Base-by-base conservation (phyloP, 1,284 basidiomycete species). In the Sanguinoderma infundibulare region DNA sequence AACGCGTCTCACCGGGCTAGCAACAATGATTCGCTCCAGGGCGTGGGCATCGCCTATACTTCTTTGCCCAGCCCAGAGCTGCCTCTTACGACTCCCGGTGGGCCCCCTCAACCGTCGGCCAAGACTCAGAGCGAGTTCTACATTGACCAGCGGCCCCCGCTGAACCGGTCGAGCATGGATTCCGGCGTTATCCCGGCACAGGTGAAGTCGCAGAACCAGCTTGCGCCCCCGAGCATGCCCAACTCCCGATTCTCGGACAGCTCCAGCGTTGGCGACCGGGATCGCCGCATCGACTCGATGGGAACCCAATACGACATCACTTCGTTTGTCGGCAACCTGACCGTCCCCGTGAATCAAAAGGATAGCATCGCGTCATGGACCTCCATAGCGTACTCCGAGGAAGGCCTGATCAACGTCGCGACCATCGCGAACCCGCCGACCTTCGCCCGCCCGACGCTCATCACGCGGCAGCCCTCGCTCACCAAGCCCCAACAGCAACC, bases 251-350 rank as follows among this genome's bases (percentile, higher is more conserved):
- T 78, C 44, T 73, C 72, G 12, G 74, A 76, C 51, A 59, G 67
- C 17, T 70, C 70, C 36, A 66, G 68, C 2, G 60, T 68, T 14
- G 70, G 59, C 26, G 61, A 49, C 42, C 30, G 67, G 17, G 57
- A 64, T 20, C 42, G 59, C 22, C 71, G 69, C 42, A 69, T 75
- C 50, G 77, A 79, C 55, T 85, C 84, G n/a, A 75, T 72, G 22
- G 84, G 79, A 15, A 87, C 82, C 0, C 85, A 83, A 63, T 90
- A 87, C 65, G 89, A 91, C 65, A 87, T 91, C 24, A 91, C 89
- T 24, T 91, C 90, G 3, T 91, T 91, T 70, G 89, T 91, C 65
- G 86, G 82, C 62, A 81, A 60, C 46, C 30, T 66, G 55, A 62
- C 62, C 1, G 39, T 61, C 14, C 68, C 66, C 1, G 62, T 55